phyloP scores from a whole-genome alignment of 495 filamentous ascomycete genomes.

The Massariosphaeria phaeospora region DNA sequence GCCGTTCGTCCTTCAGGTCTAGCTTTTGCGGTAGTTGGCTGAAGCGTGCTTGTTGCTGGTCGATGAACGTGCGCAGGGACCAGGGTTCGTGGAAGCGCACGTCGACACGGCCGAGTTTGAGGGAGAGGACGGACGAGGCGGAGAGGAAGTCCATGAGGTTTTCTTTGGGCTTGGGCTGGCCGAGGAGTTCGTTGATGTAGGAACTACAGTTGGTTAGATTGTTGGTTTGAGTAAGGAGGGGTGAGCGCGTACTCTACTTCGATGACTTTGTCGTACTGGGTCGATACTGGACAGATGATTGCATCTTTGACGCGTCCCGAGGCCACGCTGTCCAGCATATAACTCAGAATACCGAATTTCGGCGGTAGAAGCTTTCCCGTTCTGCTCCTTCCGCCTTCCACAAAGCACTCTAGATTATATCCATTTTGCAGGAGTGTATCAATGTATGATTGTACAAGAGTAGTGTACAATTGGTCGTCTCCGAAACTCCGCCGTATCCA shows the following conservation, averaged over 20 bases:
- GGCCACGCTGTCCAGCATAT: conserved; percentile 82
- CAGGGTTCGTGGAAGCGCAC: conserved; percentile 94
- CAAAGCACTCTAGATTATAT: conserved; percentile 94
- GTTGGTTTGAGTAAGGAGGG: conserved; percentile 3
- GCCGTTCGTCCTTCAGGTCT: conserved; percentile 44
- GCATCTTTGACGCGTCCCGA: conserved; percentile 86
- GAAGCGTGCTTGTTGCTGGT: conserved; percentile 59
- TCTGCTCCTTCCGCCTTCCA: conserved; percentile 86
- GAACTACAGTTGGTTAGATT: conserved; percentile 47
- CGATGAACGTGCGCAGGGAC: conserved; percentile 76
- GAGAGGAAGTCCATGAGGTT: conserved; percentile 83
- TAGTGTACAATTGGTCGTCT: conserved; percentile 82
- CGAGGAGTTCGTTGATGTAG: conserved; percentile 89
- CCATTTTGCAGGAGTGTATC: conserved; percentile 86
- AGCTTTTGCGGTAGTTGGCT: conserved; percentile 27
- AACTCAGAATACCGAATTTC: conserved; percentile 93
- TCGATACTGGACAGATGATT: conserved; percentile 89
- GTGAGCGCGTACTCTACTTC: conserved; percentile 66
- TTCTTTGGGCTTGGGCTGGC: conserved; percentile 90
- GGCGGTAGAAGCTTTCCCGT: conserved; percentile 91
- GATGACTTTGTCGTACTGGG: conserved; percentile 97
- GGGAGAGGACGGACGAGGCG: conserved; percentile 80
- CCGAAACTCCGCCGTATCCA: conserved; percentile 92
- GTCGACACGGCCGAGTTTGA: conserved; percentile 87
- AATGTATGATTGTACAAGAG: conserved; percentile 90